A percentile compares a stretch with the other conserved stretches of the same genome.
phyloP scores from a whole-genome alignment of 371 early-diverging fungal genomes.

The Capniomyces stellatus region DNA sequence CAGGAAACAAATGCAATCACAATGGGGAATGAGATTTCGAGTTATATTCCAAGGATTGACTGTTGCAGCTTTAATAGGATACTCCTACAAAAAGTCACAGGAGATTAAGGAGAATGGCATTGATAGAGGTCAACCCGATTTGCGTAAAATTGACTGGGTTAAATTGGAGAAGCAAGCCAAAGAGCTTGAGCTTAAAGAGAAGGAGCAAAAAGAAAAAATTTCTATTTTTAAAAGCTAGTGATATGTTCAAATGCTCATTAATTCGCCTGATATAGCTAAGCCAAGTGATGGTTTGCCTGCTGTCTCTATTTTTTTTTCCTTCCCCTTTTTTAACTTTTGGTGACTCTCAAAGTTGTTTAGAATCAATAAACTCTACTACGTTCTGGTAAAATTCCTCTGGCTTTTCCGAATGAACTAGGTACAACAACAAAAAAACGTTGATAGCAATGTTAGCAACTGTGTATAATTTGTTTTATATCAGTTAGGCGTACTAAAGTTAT shows the following conservation, averaged over 20 bases:
- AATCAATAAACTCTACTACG: slow-evolving; percentile 13
- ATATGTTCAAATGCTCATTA: not conserved
- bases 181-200: not conserved
- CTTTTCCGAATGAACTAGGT: slow-evolving; percentile 62
- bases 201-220: not conserved
- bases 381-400: slow-evolving; percentile 35
- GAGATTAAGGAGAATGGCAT: not conserved
- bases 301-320: not conserved
- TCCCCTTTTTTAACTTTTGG: not conserved
- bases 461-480: no score
- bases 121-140: not conserved
- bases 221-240: not conserved
- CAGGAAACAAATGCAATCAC: not conserved
- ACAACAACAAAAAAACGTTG: slow-evolving; percentile 1
- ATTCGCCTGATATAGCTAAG: no score
- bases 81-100: not conserved
- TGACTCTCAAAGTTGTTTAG: not conserved
- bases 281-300: no score
- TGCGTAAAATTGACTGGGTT: not conserved
- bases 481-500: no score
- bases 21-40: not conserved
- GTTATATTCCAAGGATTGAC: slow-evolving; percentile 3
- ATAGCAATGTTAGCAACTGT: not conserved
- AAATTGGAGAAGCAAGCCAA: not conserved
- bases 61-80: not conserved